phyloP scores from a whole-genome alignment of 2,329 filamentous ascomycete species.

The Ophiostoma perfectum region DNA sequence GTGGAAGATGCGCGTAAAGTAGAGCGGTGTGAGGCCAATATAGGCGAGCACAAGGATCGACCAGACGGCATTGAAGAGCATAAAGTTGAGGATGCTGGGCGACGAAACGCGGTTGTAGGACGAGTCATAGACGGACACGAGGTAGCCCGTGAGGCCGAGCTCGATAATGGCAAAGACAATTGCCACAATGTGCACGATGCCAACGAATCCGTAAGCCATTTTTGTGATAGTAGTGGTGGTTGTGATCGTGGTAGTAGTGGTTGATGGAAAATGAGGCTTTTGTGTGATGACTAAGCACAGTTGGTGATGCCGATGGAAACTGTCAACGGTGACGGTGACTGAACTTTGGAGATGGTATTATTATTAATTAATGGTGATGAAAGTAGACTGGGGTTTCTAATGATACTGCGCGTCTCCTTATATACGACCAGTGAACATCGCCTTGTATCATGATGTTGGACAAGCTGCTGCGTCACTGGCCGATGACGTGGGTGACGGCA shows the following conservation, averaged over 20 bases:
- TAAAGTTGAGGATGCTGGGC: slow-evolving; percentile 63
- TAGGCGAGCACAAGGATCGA: slow-evolving; percentile 66
- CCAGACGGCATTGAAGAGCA: slow-evolving; percentile 76
- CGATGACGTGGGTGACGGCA: slow-evolving; percentile 10
- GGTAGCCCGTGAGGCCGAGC: slow-evolving; percentile 68
- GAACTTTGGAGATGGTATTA: too few species aligned
- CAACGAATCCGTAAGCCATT: slow-evolving; percentile 52
- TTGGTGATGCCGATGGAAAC: neutral
- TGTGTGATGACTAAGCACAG: neutral
- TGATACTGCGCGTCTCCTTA: neutral
- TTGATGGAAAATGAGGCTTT: neutral
- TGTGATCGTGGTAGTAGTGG: neutral
- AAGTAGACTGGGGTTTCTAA: too few species aligned
- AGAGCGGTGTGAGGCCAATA: slow-evolving; percentile 61
- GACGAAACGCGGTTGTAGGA: slow-evolving; percentile 32
- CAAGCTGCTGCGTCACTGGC: slow-evolving; percentile 1
- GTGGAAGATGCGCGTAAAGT: slow-evolving; percentile 56
- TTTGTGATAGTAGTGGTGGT: slow-evolving; percentile 24
- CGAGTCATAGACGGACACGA: slow-evolving; percentile 45
- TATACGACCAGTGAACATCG: neutral
- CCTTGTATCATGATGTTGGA: neutral
- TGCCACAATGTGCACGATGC: slow-evolving; percentile 62
- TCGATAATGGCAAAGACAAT: slow-evolving; percentile 65
- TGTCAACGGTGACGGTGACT: too few species aligned
- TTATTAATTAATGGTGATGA: too few species aligned